A percentile compares a stretch with the other conserved stretches of the same genome.
phyloP scores from a whole-genome alignment of 2,329 filamentous ascomycete genomes.

The Endoconidiophora polonica region DNA sequence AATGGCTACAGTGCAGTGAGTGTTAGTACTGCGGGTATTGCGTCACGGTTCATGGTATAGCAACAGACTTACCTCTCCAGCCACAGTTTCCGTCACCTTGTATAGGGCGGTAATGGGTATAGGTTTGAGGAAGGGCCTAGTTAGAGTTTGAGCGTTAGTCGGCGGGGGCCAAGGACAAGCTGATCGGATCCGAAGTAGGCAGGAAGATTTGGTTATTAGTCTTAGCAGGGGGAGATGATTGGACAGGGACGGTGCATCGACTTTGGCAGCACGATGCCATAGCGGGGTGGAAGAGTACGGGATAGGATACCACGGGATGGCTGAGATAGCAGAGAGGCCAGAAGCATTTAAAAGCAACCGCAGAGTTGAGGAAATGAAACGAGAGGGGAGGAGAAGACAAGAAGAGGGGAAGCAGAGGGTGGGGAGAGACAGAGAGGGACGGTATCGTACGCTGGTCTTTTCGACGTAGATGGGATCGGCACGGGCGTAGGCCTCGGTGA shows the following conservation, averaged over 20 bases:
- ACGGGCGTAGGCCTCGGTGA: constrained; percentile 74
- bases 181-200: neutral
- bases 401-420: neutral
- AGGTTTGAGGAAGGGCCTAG: constrained; percentile 67
- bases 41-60: constrained; percentile 1
- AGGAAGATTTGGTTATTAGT: no score
- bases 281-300: neutral
- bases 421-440: constrained; percentile 3
- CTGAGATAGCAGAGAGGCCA: neutral
- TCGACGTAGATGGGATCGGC: constrained; percentile 71
- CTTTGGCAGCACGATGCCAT: neutral
- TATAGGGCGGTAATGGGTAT: constrained; percentile 74
- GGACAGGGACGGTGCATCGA: no score
- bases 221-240: no score
- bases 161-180: neutral
- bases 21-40: constrained; percentile 4
- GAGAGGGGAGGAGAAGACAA: neutral
- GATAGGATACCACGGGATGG: neutral
- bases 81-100: constrained; percentile 92
- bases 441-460: constrained; percentile 59
- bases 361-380: neutral
- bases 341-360: neutral
- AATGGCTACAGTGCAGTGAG: constrained; percentile 44
- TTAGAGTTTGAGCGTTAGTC: neutral
- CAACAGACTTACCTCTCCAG: constrained; percentile 66